A percentile compares a stretch with the other conserved stretches of the same genome.
phyloP scores from a whole-genome alignment of 176 grass and related monocot species.

The Cenchrus purpureus region DNA sequence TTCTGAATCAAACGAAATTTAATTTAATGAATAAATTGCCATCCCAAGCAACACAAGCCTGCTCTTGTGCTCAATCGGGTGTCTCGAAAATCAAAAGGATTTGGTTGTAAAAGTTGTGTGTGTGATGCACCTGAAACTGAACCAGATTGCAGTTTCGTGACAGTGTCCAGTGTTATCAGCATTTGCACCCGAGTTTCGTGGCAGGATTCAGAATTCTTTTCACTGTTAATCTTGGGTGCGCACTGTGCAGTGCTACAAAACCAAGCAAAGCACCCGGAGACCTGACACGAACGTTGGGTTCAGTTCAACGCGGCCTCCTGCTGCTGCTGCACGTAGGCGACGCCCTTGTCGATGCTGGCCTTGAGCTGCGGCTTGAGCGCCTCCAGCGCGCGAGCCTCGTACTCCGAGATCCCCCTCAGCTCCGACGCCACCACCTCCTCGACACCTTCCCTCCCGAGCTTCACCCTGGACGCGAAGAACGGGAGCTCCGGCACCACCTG shows the following conservation, averaged over 20 bases:
- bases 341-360: conserved; percentile 59
- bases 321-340: conserved; percentile 48
- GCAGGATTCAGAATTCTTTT: neutral
- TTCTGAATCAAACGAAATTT: too few species aligned
- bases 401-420: conserved; percentile 42
- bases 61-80: too few species aligned
- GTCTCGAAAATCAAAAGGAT: too few species aligned
- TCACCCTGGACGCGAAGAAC: conserved; percentile 64
- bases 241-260: neutral
- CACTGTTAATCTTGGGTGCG: neutral
- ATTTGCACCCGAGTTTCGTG: neutral
- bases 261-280: neutral
- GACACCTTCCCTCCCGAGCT: conserved; percentile 50
- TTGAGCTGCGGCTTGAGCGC: conserved; percentile 54
- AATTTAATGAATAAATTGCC: too few species aligned
- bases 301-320: conserved; percentile 1
- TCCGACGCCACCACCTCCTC: conserved; percentile 46
- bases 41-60: too few species aligned
- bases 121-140: neutral
- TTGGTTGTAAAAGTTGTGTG: too few species aligned
- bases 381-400: conserved; percentile 49
- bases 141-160: neutral
- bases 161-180: neutral
- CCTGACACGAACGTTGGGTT: neutral
- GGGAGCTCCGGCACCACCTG: conserved; percentile 54